phyloP scores from a whole-genome alignment of 1,139 yeast genomes.

The Tardiomyces blankii region DNA sequence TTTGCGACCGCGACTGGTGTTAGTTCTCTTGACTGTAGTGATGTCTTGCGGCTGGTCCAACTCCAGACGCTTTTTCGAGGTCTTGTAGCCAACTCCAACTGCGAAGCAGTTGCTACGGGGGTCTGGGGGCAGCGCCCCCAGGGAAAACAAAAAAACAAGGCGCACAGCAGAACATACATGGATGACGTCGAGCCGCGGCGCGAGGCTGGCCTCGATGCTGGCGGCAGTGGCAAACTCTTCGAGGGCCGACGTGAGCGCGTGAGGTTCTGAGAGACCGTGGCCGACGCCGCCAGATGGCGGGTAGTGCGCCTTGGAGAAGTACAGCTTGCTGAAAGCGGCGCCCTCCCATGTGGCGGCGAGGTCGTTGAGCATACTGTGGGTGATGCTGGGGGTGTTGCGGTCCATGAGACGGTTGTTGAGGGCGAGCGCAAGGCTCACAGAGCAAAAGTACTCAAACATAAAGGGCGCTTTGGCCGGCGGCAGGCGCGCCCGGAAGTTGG shows the following conservation, averaged over 20 bases:
- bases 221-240: not conserved
- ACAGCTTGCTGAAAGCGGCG: not conserved
- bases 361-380: not conserved
- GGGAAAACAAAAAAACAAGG: too few species aligned
- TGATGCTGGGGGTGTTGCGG: not conserved
- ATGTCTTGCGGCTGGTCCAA: too few species aligned
- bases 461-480: constrained; percentile 4
- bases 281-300: not conserved
- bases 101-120: too few species aligned
- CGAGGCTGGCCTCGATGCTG: not conserved
- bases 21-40: too few species aligned
- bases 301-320: not conserved
- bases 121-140: too few species aligned
- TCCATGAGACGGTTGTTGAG: not conserved
- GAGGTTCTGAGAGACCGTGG: not conserved
- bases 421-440: constrained; percentile 5
- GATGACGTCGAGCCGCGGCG: not conserved
- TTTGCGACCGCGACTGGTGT: too few species aligned
- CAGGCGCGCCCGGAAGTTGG: constrained; percentile 4
- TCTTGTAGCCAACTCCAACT: too few species aligned
- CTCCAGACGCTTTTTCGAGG: too few species aligned
- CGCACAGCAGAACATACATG: not conserved
- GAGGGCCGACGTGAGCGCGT: not conserved
- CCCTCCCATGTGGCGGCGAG: not conserved
- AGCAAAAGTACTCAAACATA: constrained; percentile 7